phyloP scores from a whole-genome alignment of 2,329 filamentous ascomycete species.

The Ambrosiella xylebori region DNA sequence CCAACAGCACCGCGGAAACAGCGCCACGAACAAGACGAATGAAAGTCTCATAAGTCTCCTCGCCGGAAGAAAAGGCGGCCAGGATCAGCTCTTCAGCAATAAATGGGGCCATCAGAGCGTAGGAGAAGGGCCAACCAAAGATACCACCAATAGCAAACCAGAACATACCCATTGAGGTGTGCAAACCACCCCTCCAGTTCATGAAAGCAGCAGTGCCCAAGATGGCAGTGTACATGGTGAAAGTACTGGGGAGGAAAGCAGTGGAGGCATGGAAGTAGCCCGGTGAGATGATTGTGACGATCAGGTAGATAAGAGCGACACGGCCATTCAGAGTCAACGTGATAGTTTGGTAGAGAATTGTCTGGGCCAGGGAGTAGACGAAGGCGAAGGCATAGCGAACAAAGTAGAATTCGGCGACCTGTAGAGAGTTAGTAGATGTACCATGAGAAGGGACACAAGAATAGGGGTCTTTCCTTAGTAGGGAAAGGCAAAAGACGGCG shows the following conservation, averaged over 20 bases:
- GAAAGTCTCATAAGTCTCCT: slow-evolving; percentile 42
- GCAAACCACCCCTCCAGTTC: slow-evolving; percentile 67
- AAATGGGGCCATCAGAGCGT: slow-evolving; percentile 66
- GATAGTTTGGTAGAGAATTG: slow-evolving; percentile 61
- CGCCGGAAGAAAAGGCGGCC: slow-evolving; percentile 33
- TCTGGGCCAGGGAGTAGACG: slow-evolving; percentile 65
- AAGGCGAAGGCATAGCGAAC: slow-evolving; percentile 61
- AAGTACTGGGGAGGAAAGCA: slow-evolving; percentile 80
- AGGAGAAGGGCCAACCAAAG: slow-evolving; percentile 87
- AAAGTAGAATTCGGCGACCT: slow-evolving; percentile 69
- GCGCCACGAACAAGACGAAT: slow-evolving; percentile 50
- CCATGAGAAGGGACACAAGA: not conserved
- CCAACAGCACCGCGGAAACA: slow-evolving; percentile 45
- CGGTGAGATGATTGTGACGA: slow-evolving; percentile 60
- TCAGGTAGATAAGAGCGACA: slow-evolving; percentile 69
- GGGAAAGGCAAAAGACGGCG: slow-evolving; percentile 45
- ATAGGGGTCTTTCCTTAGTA: slow-evolving; percentile 30
- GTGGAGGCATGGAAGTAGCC: slow-evolving; percentile 88
- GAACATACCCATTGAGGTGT: slow-evolving; percentile 67
- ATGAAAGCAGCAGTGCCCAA: slow-evolving; percentile 78
- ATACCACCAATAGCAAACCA: slow-evolving; percentile 79
- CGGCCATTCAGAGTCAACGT: slow-evolving; percentile 61
- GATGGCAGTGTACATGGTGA: slow-evolving; percentile 89
- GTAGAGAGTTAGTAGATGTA: not conserved
- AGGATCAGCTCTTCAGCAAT: slow-evolving; percentile 57